A percentile compares a stretch with the other conserved stretches of the same genome.
Evolutionary conservation across 129 eudicot species (phyloP).

Genomic region (Ambrosia trifida): DNA sequence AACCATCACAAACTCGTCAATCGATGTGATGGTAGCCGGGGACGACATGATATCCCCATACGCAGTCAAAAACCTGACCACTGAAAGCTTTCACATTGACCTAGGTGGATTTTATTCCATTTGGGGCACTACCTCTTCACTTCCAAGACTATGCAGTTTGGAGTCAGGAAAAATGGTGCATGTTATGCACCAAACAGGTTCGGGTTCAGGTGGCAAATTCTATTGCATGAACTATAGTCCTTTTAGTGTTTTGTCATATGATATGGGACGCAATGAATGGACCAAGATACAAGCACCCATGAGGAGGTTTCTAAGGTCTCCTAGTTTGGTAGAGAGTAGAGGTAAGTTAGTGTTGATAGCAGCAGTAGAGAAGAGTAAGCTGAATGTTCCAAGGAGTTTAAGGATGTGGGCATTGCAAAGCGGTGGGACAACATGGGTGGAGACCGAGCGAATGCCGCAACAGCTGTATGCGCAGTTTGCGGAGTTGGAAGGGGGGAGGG

Average conservation of each 20-base stretch:
- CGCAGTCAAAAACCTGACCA: slow-evolving; percentile 83
- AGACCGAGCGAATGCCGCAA: slow-evolving; percentile 91
- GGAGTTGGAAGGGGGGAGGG: slow-evolving; percentile 70
- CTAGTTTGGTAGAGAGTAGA: slow-evolving; percentile 59
- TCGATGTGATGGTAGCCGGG: slow-evolving; percentile 71
- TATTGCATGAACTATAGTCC: slow-evolving; percentile 98
- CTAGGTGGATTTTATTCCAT: slow-evolving; percentile 73
- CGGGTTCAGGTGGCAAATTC: slow-evolving; percentile 32
- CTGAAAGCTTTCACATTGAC: slow-evolving; percentile 88
- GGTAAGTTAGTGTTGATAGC: slow-evolving; percentile 67
- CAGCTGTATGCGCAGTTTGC: slow-evolving; percentile 72
- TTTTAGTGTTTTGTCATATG: slow-evolving; percentile 69
- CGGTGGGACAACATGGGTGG: slow-evolving; percentile 72
- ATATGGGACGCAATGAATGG: slow-evolving; percentile 51
- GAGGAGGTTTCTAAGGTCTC: slow-evolving; percentile 82
- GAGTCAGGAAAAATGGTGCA: slow-evolving; percentile 80
- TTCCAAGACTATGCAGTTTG: slow-evolving; percentile 85
- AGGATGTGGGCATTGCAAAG: slow-evolving; percentile 71
- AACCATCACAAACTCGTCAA: slow-evolving; percentile 62
- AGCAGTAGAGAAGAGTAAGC: slow-evolving; percentile 90
- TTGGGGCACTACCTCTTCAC: slow-evolving; percentile 83
- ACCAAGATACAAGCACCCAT: slow-evolving; percentile 87
- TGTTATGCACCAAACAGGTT: slow-evolving; percentile 10
- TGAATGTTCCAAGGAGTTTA: slow-evolving; percentile 74
- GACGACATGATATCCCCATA: slow-evolving; percentile 93